Evolutionary conservation across 352 stramenopile species (phyloP).

Genomic region (Phytophthora parvispora): DNA sequence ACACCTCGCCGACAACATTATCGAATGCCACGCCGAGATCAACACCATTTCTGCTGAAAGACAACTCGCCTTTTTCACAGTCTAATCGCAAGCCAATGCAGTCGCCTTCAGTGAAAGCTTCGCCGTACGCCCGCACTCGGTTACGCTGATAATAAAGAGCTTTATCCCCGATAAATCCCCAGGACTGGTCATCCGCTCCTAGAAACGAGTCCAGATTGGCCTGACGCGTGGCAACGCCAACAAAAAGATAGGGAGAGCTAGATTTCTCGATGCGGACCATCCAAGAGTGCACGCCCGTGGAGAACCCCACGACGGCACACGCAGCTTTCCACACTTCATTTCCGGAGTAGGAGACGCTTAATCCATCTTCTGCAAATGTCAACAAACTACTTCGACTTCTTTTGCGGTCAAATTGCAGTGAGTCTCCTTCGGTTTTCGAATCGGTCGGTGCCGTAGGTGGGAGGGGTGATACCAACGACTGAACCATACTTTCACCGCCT

Average conservation of each 20-base stretch:
- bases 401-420: conserved; percentile 66
- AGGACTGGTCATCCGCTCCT: conserved; percentile 97
- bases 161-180: conserved; percentile 99
- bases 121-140: conserved; percentile 92
- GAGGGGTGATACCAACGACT: neutral
- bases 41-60: conserved; percentile 92
- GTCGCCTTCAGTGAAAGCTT: conserved; percentile 89
- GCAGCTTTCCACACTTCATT: conserved; percentile 94
- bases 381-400: conserved; percentile 73
- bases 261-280: conserved; percentile 95
- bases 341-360: conserved; percentile 72
- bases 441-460: conserved; percentile 1
- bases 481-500: neutral
- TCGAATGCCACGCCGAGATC: conserved; percentile 92
- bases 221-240: conserved; percentile 95
- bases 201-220: conserved; percentile 97
- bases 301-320: conserved; percentile 73
- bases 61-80: conserved; percentile 87
- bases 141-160: conserved; percentile 99
- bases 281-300: conserved; percentile 86
- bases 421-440: conserved; percentile 4
- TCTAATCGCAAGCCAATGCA: conserved; percentile 87
- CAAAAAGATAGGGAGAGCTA: conserved; percentile 97
- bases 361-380: conserved; percentile 70
- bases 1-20: conserved; percentile 92